Conservation (phyloP, 495 filamentous ascomycete genomes). For the Aspergillus taichungensis region DNA sequence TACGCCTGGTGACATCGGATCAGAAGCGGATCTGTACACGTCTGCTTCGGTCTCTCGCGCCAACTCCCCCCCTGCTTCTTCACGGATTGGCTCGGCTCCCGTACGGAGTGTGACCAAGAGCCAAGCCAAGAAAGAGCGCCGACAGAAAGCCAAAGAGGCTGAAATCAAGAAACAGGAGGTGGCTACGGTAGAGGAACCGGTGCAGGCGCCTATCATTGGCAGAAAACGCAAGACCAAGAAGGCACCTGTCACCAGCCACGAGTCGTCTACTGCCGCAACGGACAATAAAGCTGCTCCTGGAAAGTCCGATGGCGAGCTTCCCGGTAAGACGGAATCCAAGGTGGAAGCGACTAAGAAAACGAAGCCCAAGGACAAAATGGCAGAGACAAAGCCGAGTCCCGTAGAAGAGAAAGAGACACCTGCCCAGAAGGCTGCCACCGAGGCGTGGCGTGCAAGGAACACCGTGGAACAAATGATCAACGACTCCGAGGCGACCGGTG, state of each 20-base stretch:
- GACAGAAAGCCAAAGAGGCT: slow-evolving; percentile 49
- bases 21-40: slow-evolving; percentile 67
- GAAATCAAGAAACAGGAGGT: slow-evolving; percentile 57
- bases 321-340: slow-evolving; percentile 29
- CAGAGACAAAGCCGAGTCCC: slow-evolving; percentile 1
- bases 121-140: slow-evolving; percentile 78
- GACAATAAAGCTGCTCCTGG: slow-evolving; percentile 22
- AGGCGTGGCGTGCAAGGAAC: slow-evolving; percentile 37
- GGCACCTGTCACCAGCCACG: slow-evolving; percentile 32
- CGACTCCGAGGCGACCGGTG: slow-evolving; percentile 27
- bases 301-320: slow-evolving; percentile 25
- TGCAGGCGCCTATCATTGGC: slow-evolving; percentile 75
- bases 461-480: slow-evolving; percentile 33
- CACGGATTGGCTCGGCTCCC: slow-evolving; percentile 67
- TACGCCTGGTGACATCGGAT: slow-evolving; percentile 70
- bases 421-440: slow-evolving; percentile 20
- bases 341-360: slow-evolving; percentile 27
- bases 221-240: slow-evolving; percentile 92
- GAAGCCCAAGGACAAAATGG: slow-evolving; percentile 3
- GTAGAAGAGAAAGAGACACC: slow-evolving; percentile 25
- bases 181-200: slow-evolving; percentile 44
- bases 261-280: slow-evolving; percentile 29
- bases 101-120: slow-evolving; percentile 78
- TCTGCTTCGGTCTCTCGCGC: slow-evolving; percentile 77
- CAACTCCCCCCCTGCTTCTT: slow-evolving; percentile 70